These are phyloP conservation scores for Xylariaceae sp. DNA, from an alignment of 2,329 filamentous ascomycete species.

Conservation along the genomic window DNA sequence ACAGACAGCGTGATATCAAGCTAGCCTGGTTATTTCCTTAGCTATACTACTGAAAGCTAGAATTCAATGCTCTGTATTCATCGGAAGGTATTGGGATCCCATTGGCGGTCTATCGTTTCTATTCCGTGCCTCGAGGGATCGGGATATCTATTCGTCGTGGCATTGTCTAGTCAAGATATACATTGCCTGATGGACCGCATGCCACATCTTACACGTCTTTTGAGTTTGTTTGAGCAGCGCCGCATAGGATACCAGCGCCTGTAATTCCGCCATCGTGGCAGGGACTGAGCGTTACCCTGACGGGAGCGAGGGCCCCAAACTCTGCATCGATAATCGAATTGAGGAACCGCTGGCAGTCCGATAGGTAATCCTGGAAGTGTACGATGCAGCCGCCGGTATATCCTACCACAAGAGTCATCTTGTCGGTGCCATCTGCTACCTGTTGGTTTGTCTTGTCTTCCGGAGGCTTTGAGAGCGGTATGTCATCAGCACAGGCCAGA, in stretches of 20 bases:
- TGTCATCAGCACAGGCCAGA: slow-evolving; percentile 63
- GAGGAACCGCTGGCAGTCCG: slow-evolving; percentile 65
- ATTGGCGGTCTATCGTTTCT: slow-evolving; percentile 9
- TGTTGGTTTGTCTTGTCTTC: slow-evolving; percentile 11
- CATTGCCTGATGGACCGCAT: slow-evolving; percentile 3
- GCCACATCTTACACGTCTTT: slow-evolving; percentile 23
- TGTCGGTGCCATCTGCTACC: slow-evolving; percentile 10
- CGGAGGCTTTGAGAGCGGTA: slow-evolving; percentile 38
- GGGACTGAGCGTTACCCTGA: slow-evolving; percentile 48
- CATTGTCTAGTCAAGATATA: slow-evolving; percentile 14
- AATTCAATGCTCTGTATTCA: not conserved
- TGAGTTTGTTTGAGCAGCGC: slow-evolving; percentile 38
- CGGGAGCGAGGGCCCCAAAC: slow-evolving; percentile 34
- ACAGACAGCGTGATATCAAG: not conserved
- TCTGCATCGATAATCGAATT: slow-evolving; percentile 48
- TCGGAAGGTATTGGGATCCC: not conserved
- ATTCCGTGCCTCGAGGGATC: slow-evolving; percentile 7
- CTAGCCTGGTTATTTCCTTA: not conserved
- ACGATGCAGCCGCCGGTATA: slow-evolving; percentile 78
- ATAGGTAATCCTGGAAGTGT: slow-evolving; percentile 71
- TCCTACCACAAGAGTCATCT: slow-evolving; percentile 64
- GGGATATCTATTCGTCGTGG: slow-evolving; percentile 11
- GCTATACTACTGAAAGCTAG: not conserved
- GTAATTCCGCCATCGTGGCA: slow-evolving; percentile 61
- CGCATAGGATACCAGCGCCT: slow-evolving; percentile 58